These are phyloP conservation scores for Fusarium sp. DNA, from an alignment of 2,329 filamentous ascomycete species.

Conservation along the genomic window DNA sequence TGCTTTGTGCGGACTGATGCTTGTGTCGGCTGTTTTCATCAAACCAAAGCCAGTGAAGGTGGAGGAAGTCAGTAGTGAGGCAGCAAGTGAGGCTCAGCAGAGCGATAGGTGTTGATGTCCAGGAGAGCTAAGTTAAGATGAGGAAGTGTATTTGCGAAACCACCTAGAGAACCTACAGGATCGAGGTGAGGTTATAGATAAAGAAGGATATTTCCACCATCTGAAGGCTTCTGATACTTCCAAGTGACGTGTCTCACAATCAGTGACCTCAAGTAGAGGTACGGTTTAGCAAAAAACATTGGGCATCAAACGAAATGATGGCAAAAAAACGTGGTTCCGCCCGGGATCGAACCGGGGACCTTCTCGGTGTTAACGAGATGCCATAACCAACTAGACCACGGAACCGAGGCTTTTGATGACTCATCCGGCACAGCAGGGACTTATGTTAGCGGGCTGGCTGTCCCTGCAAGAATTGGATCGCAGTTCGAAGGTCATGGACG, in stretches of 20 bases:
- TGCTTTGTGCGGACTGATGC: slow-evolving; percentile 19
- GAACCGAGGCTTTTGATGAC: background rate
- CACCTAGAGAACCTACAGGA: background rate
- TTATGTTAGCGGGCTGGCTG: accelerated
- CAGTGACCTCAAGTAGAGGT: accelerated
- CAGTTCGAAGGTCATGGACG: no score
- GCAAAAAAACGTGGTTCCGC: background rate
- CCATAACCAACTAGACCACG: slow-evolving; percentile 14
- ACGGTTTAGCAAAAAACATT: background rate
- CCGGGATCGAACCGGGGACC: slow-evolving; percentile 16
- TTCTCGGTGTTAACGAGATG: slow-evolving; percentile 14
- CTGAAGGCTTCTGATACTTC: background rate
- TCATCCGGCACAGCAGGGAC: accelerated
- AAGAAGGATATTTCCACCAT: background rate
- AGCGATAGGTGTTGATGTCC: background rate
- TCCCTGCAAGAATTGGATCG: background rate
- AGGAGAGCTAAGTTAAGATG: background rate
- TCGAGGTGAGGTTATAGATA: background rate
- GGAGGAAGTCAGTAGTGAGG: background rate
- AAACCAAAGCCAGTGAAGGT: slow-evolving; percentile 13
- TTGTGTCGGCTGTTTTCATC: slow-evolving; percentile 22
- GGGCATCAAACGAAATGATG: background rate
- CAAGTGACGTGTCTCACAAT: background rate
- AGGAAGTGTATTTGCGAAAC: background rate
- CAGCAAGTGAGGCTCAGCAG: background rate